A percentile compares a stretch with the other conserved stretches of the same genome.
Conservation (phyloP, 1,139 yeast species). For the Saccharomyces hybrid region DNA sequence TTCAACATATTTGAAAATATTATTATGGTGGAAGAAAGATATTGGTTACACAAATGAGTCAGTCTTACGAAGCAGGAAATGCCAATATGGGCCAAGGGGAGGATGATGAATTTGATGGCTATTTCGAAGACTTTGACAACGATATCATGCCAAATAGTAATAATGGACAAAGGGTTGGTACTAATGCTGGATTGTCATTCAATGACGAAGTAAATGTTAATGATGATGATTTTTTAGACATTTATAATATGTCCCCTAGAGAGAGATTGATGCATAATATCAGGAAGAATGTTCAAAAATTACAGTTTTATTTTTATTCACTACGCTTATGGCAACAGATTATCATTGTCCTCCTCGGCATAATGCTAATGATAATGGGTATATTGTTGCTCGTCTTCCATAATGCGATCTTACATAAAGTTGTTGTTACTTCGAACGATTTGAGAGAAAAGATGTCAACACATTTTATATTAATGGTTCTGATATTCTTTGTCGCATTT, state of each 20-base stretch:
- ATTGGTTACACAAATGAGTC: neutral
- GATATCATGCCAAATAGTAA: conserved; percentile 5
- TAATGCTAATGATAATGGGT: conserved; percentile 22
- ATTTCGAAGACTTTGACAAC: conserved; percentile 9
- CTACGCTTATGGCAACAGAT: conserved; percentile 24
- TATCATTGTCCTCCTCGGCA: conserved; percentile 13
- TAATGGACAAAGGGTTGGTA: neutral
- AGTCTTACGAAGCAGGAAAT: neutral
- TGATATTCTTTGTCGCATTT: conserved; percentile 51
- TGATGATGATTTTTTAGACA: conserved; percentile 29
- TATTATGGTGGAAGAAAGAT: neutral
- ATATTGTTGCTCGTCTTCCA: conserved; percentile 43
- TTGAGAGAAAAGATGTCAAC: conserved; percentile 37
- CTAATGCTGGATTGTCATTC: neutral
- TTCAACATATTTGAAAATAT: neutral
- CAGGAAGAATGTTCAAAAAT: conserved; percentile 12
- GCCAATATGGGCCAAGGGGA: neutral
- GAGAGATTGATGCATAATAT: conserved; percentile 23
- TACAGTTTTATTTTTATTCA: conserved; percentile 13
- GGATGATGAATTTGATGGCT: conserved; percentile 9
- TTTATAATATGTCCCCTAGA: conserved; percentile 29
- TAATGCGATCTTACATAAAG: conserved; percentile 37
- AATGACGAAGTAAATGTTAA: conserved; percentile 11
- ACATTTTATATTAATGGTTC: conserved; percentile 43
- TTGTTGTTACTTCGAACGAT: conserved; percentile 41